Base-by-base conservation (phyloP, 1,284 basidiomycete species). In the Apiotrichum gracile region DNA sequence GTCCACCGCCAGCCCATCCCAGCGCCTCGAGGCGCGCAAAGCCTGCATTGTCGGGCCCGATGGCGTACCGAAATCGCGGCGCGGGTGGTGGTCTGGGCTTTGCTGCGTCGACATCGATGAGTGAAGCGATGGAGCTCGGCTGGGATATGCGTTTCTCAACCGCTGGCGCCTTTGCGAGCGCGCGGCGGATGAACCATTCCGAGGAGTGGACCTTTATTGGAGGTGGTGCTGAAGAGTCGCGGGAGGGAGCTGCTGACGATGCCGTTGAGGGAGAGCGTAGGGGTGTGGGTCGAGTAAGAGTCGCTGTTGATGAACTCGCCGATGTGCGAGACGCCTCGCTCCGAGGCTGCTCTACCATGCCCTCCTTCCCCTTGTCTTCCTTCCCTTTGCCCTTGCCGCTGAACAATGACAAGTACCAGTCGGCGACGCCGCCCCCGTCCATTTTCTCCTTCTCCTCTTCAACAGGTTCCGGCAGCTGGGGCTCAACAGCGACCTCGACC, bases 161-260 rank as follows among this genome's bases (percentile, higher is more conserved):
- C 33, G 52, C 2, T 8, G 57, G 33, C 27, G 44, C 34, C 33
- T 49, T 55, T n/a, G 52, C 44, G 16, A 72, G 64, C 4, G 69
- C 68, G 43, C 70, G 67, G 5, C 70, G 69, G 55, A 74, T 72
- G 61, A 71, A 74, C 72, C 72, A 74, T 50, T 74, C 69, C 21
- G 54, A 61, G 3, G 52, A 51, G 43, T 63, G 57, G 14, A 72
- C 57, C 13, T 63, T 63, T 21, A 69, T 42, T 24, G 60, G 60
- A 40, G 44, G 19, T 6, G 50, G 16, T 9, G 38, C 24, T 2
- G 29, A 1, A 19, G 45, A 7, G 14, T 25, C 14, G 19, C 35
- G 16, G 33, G 38, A 14, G 2, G 41, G 19, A 10, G 45, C 13
- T 7, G 38, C 19, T 13, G 34, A 10, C 5, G 35, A n/a, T 26